These are phyloP conservation scores for Hypoxylon sp. DNA, from an alignment of 2,329 filamentous ascomycete genomes.

Conservation along the genomic window DNA sequence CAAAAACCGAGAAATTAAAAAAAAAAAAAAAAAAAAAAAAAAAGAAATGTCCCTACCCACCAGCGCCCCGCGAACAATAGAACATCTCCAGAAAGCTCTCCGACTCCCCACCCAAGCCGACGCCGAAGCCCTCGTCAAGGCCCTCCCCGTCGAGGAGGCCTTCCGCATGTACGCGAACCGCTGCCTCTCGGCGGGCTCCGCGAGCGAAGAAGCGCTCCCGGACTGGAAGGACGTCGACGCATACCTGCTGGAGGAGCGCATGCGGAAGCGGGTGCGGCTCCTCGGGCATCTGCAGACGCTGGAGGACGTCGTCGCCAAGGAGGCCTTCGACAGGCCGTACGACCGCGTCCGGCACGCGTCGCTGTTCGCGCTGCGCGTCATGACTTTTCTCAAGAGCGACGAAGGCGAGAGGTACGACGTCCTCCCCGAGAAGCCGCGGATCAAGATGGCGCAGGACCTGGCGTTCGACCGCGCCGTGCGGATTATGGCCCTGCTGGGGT, in stretches of 20 bases:
- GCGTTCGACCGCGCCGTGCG: conserved; percentile 23
- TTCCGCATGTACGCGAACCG: conserved; percentile 31
- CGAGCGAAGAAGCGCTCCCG: conserved; percentile 5
- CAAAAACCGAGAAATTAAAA: neutral
- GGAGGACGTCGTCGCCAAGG: conserved; percentile 1
- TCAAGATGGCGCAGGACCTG: neutral
- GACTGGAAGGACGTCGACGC: conserved; percentile 29
- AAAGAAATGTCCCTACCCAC: conserved; percentile 19
- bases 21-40: too few relatives aligned
- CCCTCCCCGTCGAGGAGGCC: conserved; percentile 20
- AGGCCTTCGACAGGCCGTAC: conserved; percentile 20
- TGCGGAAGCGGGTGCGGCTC: neutral
- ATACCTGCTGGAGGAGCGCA: conserved; percentile 14
- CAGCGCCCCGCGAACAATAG: conserved; percentile 22
- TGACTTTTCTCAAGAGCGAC: conserved; percentile 14
- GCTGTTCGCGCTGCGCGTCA: conserved; percentile 24
- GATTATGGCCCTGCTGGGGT: conserved; percentile 28
- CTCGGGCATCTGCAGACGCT: conserved; percentile 2
- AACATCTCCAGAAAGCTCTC: conserved; percentile 20
- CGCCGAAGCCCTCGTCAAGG: conserved; percentile 18
- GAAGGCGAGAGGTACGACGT: conserved; percentile 21
- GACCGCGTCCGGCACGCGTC: conserved; percentile 23
- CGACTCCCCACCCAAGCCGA: conserved; percentile 9
- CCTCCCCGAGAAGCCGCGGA: neutral
- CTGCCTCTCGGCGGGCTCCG: conserved; percentile 23